A percentile compares a stretch with the other conserved stretches of the same genome.
These are phyloP conservation scores for Fusarium nisikadoi DNA, from an alignment of 2,329 filamentous ascomycete genomes.

Conservation along the genomic window DNA sequence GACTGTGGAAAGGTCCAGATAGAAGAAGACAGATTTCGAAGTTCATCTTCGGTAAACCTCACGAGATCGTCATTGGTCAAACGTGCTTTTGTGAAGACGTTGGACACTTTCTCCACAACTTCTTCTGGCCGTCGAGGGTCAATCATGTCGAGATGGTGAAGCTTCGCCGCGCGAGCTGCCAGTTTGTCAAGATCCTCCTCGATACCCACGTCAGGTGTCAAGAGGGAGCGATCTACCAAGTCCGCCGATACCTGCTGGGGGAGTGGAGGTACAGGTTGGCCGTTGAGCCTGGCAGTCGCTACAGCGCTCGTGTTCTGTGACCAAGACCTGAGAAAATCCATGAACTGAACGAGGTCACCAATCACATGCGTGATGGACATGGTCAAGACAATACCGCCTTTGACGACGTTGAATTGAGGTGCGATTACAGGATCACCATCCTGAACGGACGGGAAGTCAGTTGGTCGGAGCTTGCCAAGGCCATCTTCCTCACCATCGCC, in stretches of 20 bases:
- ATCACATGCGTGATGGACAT: slow-evolving; percentile 17
- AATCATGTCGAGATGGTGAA: not conserved
- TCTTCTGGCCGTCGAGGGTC: slow-evolving; percentile 5
- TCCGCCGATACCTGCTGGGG: not conserved
- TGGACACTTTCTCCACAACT: not conserved
- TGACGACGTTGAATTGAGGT: slow-evolving; percentile 12
- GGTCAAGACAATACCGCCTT: slow-evolving; percentile 5
- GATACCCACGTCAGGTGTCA: not conserved
- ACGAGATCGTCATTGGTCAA: not conserved
- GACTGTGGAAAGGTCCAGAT: slow-evolving; percentile 7
- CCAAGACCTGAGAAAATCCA: slow-evolving; percentile 14
- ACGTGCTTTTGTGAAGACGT: slow-evolving; percentile 9
- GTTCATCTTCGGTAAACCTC: not conserved
- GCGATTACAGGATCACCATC: slow-evolving; percentile 7
- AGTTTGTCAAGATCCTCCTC: slow-evolving; percentile 12
- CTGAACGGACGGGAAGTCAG: not conserved
- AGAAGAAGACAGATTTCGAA: not conserved
- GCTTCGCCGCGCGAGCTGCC: not conserved
- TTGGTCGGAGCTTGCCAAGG: slow-evolving; percentile 1
- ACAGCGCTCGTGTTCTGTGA: not conserved
- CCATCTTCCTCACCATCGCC: slow-evolving; percentile 9
- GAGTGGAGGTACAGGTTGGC: not conserved
- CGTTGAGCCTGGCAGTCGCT: not conserved
- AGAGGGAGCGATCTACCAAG: slow-evolving; percentile 1
- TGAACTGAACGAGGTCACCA: slow-evolving; percentile 7